Percentiles rank a stretch among this genome's conserved stretches.
These are phyloP conservation scores for Paralagenidium karlingii DNA, from an alignment of 352 stramenopile genomes.

Conservation along the genomic window DNA sequence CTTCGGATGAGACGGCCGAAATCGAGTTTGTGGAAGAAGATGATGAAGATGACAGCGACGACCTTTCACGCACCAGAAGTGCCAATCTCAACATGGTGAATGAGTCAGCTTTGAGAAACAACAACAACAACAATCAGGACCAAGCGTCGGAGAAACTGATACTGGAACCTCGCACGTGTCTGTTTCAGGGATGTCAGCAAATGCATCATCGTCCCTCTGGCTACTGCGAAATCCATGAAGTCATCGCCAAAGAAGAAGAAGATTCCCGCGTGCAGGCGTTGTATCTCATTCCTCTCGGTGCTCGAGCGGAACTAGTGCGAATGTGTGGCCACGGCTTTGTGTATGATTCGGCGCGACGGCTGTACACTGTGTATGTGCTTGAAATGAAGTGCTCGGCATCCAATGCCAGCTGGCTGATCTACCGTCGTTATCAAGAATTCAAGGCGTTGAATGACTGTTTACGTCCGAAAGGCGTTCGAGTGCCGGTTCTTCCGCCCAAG, in stretches of 20 bases:
- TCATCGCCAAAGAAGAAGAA: constrained; percentile 69
- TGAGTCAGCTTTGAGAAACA: constrained; percentile 11
- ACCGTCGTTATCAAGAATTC: constrained; percentile 77
- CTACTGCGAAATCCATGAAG: constrained; percentile 65
- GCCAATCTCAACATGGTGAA: constrained; percentile 32
- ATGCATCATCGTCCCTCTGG: constrained; percentile 52
- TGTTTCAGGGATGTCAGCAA: constrained; percentile 44
- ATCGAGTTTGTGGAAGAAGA: constrained; percentile 57
- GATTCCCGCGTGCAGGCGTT: constrained; percentile 67
- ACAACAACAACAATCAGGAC: constrained; percentile 1
- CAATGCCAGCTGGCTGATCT: constrained; percentile 66
- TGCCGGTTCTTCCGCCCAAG: constrained; percentile 66
- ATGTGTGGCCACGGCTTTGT: constrained; percentile 66
- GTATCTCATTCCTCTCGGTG: constrained; percentile 60
- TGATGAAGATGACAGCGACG: constrained; percentile 5
- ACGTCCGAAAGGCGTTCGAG: constrained; percentile 43
- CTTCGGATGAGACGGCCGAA: constrained; percentile 62
- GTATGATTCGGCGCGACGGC: constrained; percentile 50
- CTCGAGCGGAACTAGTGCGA: constrained; percentile 58
- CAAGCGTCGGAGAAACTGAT: constrained; percentile 1
- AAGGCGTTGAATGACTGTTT: constrained; percentile 61
- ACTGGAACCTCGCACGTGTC: too few relatives aligned
- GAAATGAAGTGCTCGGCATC: constrained; percentile 70
- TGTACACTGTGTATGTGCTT: constrained; percentile 73
- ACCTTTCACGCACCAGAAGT: constrained; percentile 20